Evolutionary conservation across 169 alveolate species (phyloP).

Genomic region (Babesia gibsoni): DNA sequence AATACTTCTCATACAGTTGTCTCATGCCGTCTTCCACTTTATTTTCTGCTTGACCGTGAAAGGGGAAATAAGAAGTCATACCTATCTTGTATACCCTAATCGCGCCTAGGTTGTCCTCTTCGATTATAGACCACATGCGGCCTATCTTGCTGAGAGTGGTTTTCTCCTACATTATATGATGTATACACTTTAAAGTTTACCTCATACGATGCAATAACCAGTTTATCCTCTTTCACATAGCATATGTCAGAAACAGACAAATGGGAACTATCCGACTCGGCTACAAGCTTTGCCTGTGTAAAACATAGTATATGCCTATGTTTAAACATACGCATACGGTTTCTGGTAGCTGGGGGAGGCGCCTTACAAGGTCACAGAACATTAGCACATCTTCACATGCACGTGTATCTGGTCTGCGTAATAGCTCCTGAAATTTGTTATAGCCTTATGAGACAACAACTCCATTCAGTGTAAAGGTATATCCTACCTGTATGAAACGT

Average conservation of each 20-base stretch:
- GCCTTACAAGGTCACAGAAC: constrained; percentile 50
- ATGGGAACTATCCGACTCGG: constrained; percentile 17
- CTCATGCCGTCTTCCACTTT: constrained; percentile 18
- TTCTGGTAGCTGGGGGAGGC: constrained; percentile 25
- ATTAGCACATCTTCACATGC: constrained; percentile 27
- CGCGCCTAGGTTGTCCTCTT: constrained; percentile 72
- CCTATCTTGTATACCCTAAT: constrained; percentile 63
- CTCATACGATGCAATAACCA: constrained; percentile 52
- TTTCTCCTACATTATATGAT: constrained; percentile 63
- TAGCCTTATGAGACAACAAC: neutral
- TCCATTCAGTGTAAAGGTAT: neutral
- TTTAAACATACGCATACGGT: constrained; percentile 15
- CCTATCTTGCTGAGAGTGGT: constrained; percentile 73
- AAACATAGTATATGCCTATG: neutral
- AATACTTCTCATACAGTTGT: constrained; percentile 2
- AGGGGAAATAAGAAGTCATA: neutral
- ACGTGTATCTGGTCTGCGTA: constrained; percentile 57
- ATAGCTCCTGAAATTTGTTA: constrained; percentile 30
- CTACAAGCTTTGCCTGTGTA: constrained; percentile 14
- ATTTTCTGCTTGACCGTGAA: neutral
- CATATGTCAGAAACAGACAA: constrained; percentile 48
- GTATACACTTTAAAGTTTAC: neutral
- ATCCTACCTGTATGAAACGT: constrained; percentile 37
- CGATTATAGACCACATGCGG: constrained; percentile 75
- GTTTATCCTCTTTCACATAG: constrained; percentile 9